Base-by-base conservation (phyloP, 306 rosid species). In the Trifolium dubium region DNA sequence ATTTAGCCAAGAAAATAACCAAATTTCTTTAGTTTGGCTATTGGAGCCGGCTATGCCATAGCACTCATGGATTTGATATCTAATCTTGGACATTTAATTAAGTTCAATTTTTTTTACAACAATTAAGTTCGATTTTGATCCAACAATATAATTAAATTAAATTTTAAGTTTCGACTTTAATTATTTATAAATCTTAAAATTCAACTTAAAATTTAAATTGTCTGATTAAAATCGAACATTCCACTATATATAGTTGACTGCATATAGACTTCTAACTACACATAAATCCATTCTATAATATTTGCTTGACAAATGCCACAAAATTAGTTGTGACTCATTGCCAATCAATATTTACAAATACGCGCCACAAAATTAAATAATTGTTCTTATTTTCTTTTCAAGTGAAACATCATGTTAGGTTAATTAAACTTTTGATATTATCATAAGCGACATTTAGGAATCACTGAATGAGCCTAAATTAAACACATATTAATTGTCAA, bases 401-500 rank as follows among this genome's bases (percentile, higher is more conserved):
- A 44, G 49, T 63, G 74, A 80, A 75, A 80, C 68, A 69, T 79
- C 44, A 23, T 34, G 47, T 76, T 76, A 60, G 77, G 77, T 78
- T 59, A 60, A 66, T 75, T 59, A 51, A 66, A 23, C 9, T 54
- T 66, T 66, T 71, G 69, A 79, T 71, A 60, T 76, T 65, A 60
- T 60, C 43, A 71, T 40, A 19, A 46, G 35, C 1, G 69, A 66
- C 75, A 59, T 12, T 37, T 61, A 32, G 54, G 72, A 74, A 74
- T 50, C 72, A 81, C 5, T 76, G 75, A 76, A 76, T 71, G 56
- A 76, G 61, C 70, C 75, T 66, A 17, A 81, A n/a, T n/a, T n/a
- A n/a, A 58, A 77, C 32, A 40, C 41, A 66, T 71, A 10, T 77
- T 72, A 10, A 81, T 72, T 59, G 75, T 81, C 67, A 59, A 53